A percentile compares a stretch with the other conserved stretches of the same genome.
Evolutionary conservation across 2,329 filamentous ascomycete species (phyloP).

Genomic region (Colletotrichum shisoi): DNA sequence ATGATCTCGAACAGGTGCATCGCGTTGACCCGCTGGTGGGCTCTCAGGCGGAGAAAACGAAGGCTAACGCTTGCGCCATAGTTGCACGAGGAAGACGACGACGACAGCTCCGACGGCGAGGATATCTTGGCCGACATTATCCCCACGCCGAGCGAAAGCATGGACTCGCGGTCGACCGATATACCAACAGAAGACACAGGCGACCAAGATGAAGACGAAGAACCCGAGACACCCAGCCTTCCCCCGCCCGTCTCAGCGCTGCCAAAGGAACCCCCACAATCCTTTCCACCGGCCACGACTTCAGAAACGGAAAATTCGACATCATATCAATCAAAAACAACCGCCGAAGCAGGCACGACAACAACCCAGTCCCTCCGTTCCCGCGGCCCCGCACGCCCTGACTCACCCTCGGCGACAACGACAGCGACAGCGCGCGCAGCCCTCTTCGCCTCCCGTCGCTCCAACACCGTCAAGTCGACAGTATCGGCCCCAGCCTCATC

Average conservation of each 20-base stretch:
- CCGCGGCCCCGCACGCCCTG: constrained; percentile 43
- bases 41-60: not conserved
- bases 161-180: constrained; percentile 49
- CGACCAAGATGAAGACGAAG: constrained; percentile 38
- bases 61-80: constrained; percentile 48
- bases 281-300: not conserved
- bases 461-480: constrained; percentile 41
- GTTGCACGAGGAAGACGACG: constrained; percentile 51
- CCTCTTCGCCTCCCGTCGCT: constrained; percentile 54
- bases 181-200: constrained; percentile 40
- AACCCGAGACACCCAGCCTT: constrained; percentile 22
- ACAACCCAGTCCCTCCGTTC: constrained; percentile 50
- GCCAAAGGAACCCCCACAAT: constrained; percentile 5
- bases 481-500: constrained; percentile 49
- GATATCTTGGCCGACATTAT: constrained; percentile 65
- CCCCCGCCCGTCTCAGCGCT: constrained; percentile 17
- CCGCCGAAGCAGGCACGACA: constrained; percentile 4
- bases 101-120: constrained; percentile 62
- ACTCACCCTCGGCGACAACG: constrained; percentile 41
- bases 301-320: constrained; percentile 12
- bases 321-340: constrained; percentile 44
- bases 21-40: too few species aligned
- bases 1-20: constrained; percentile 71
- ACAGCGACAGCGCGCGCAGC: constrained; percentile 53
- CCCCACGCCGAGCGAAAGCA: constrained; percentile 63